phyloP scores from a whole-genome alignment of 163 green algal genomes.

The Chlamydomonas reinhardtii region DNA sequence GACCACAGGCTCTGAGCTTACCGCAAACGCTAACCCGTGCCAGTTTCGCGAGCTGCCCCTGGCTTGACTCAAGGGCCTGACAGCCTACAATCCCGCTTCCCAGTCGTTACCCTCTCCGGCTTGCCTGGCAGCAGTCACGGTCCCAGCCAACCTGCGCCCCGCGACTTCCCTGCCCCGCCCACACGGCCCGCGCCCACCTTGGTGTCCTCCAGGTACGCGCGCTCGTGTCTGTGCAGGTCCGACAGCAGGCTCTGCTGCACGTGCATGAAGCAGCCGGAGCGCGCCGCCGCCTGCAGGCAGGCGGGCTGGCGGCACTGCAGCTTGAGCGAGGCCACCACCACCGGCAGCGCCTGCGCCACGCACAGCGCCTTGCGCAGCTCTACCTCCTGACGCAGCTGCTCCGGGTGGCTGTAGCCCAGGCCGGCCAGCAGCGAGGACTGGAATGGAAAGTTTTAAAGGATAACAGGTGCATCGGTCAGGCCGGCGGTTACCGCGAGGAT shows the following conservation, averaged over 20 bases:
- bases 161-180: too few relatives aligned
- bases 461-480: too few relatives aligned
- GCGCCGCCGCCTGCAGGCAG: slow-evolving; percentile 33
- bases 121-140: too few relatives aligned
- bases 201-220: slow-evolving; percentile 59
- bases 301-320: slow-evolving; percentile 17
- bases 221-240: slow-evolving; percentile 55
- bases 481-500: too few relatives aligned
- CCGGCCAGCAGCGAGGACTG: slow-evolving; percentile 5
- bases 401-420: slow-evolving; percentile 27
- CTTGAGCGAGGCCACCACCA: slow-evolving; percentile 49
- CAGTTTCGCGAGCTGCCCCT: too few relatives aligned
- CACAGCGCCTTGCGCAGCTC: slow-evolving; percentile 52
- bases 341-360: slow-evolving; percentile 58
- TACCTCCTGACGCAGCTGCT: slow-evolving; percentile 54
- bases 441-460: too few relatives aligned
- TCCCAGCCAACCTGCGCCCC: too few relatives aligned
- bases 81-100: too few relatives aligned
- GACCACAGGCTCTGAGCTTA: too few relatives aligned
- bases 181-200: neutral
- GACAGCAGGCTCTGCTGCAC: slow-evolving; percentile 62
- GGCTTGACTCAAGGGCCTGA: too few relatives aligned
- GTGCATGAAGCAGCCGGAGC: slow-evolving; percentile 51
- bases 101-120: too few relatives aligned
- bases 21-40: too few relatives aligned